Evolutionary conservation across 805 yeast species (phyloP).

Genomic region (Ogataea kodamae): DNA sequence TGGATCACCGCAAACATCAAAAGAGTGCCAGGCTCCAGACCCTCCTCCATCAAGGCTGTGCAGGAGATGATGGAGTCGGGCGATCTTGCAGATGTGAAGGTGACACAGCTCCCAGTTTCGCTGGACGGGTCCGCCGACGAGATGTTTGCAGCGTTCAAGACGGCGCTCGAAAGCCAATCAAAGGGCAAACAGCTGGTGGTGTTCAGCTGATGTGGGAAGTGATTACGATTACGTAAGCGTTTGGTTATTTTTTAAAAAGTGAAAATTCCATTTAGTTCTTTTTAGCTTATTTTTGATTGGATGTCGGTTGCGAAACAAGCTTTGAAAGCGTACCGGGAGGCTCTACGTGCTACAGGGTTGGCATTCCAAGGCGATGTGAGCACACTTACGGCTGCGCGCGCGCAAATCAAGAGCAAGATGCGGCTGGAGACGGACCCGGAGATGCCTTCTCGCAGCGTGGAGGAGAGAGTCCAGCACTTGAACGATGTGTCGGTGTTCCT

Average conservation of each 20-base stretch:
- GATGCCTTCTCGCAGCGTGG: slow-evolving; percentile 45
- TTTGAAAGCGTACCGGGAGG: slow-evolving; percentile 55
- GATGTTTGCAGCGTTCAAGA: slow-evolving; percentile 39
- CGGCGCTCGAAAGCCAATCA: slow-evolving; percentile 40
- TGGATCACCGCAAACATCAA: slow-evolving; percentile 80
- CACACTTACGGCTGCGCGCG: slow-evolving; percentile 57
- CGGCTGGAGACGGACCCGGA: slow-evolving; percentile 33
- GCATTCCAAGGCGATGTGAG: slow-evolving; percentile 53
- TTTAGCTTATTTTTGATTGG: slow-evolving; percentile 1
- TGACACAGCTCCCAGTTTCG: slow-evolving; percentile 37
- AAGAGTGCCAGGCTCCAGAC: slow-evolving; percentile 57
- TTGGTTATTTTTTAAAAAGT: too few relatives aligned
- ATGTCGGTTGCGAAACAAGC: slow-evolving; percentile 26
- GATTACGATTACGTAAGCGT: slow-evolving; percentile 1
- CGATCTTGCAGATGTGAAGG: slow-evolving; percentile 48
- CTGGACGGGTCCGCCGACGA: slow-evolving; percentile 36
- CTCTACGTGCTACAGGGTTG: slow-evolving; percentile 60
- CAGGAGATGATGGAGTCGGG: slow-evolving; percentile 56
- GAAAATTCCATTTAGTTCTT: slow-evolving; percentile 2
- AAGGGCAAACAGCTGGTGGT: slow-evolving; percentile 44
- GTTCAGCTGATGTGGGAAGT: slow-evolving; percentile 8
- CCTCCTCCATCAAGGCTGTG: slow-evolving; percentile 50
- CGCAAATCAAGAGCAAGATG: slow-evolving; percentile 54
- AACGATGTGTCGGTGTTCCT: slow-evolving; percentile 71
- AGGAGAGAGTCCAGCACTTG: slow-evolving; percentile 51